Evolutionary conservation across 106 monocot species (phyloP), one percentile per base, ranked within the genome.

Genomic region (Allium fistulosum): DNA sequence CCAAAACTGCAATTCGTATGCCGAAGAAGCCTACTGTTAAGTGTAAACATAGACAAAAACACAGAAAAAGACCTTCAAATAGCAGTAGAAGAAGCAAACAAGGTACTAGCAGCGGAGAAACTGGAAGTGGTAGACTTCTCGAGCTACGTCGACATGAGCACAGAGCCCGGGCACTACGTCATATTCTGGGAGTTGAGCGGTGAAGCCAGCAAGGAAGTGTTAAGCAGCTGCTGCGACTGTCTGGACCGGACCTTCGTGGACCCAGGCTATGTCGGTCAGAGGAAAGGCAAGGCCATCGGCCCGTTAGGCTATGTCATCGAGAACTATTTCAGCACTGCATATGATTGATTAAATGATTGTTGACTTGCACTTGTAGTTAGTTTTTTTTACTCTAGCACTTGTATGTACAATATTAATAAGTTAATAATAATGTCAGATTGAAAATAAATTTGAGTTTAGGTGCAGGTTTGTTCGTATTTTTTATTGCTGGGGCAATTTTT

Each of bases 11-110:
- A 66, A 68, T 87, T 87, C 69, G 66, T 87, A 7, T 58, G 87
- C 45, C 75, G 87, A 60, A 87, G 83, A 75, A 88, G 84, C 72
- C 80, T 83, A 10, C 58, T 87, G 53, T 72, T 87, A 51, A 87
- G 87, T 83, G 78, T 88, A 60, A 83, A 88, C 55, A 78, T 83
- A 47, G 87, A 88, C 73, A 88, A 88, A 76, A 88, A 83, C 22
- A 84, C 84, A 59, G 88, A 88, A 66, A 72, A 77, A 10, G 90
- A 90, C 70, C 80, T 90, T 45, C 85, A 85, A 65, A 58, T 49
- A 58, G 90, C 85, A 16, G 78, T 90, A 59, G 82, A 80, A 46
- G 69, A 70, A 10, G 90, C 85, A 12, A 65, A 80, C 15, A 65
- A 58, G 69, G 70, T 90, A 37, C 72, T 90, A 51, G 46, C 53